phyloP scores from a whole-genome alignment of 306 rosid species.

The Nissolia schottii region DNA sequence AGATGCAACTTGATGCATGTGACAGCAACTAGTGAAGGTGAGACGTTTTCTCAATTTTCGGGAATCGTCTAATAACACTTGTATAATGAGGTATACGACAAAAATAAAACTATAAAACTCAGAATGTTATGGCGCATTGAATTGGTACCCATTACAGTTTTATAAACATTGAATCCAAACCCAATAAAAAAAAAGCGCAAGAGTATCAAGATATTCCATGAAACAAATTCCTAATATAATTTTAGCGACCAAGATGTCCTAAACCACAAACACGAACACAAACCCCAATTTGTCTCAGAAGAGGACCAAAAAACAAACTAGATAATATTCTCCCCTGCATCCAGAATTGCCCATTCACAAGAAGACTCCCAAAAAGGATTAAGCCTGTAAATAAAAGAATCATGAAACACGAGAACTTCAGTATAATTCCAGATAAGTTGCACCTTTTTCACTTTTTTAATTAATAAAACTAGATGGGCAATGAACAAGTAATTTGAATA shows the following conservation, averaged over 20 bases:
- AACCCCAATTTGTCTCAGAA: conserved; percentile 32
- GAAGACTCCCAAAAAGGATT: conserved; percentile 31
- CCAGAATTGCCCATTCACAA: conserved; percentile 51
- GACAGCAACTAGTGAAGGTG: no score
- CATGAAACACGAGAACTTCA: neutral
- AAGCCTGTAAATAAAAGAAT: conserved; percentile 41
- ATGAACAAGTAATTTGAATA: neutral
- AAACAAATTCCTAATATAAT: conserved; percentile 45
- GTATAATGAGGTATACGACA: neutral
- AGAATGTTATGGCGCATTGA: conserved; percentile 13
- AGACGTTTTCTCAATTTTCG: neutral
- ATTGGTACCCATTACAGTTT: conserved; percentile 39
- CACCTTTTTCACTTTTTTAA: neutral
- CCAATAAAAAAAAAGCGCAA: conserved; percentile 39
- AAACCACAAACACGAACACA: conserved; percentile 28
- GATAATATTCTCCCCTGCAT: conserved; percentile 85
- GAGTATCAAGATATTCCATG: conserved; percentile 27
- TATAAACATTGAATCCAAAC: conserved; percentile 30
- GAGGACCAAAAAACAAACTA: conserved; percentile 33
- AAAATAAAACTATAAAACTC: neutral
- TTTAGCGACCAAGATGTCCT: conserved; percentile 42
- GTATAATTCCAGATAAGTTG: neutral
- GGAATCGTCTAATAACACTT: neutral
- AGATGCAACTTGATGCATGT: no score
- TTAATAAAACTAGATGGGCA: neutral